These are phyloP conservation scores for Toxoplasma gondii DNA, from an alignment of 169 alveolate genomes.

Conservation along the genomic window DNA sequence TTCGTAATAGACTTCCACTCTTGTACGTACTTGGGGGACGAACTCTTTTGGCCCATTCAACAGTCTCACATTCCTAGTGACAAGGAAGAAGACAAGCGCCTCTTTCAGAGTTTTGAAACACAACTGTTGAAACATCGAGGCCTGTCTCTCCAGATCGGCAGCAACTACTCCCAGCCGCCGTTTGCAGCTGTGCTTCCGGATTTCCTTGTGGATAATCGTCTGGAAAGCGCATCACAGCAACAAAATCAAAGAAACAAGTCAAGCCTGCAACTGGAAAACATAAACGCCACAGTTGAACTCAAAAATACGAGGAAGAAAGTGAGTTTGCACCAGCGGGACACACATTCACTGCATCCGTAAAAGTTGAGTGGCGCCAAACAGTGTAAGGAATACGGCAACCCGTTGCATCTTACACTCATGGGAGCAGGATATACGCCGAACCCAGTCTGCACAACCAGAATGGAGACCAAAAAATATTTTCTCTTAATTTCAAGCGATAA, in stretches of 20 bases:
- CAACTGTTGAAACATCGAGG: neutral
- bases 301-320: too few species aligned
- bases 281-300: too few species aligned
- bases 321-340: too few species aligned
- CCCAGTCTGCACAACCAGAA: too few species aligned
- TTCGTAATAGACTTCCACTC: neutral
- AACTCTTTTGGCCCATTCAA: conserved; percentile 6
- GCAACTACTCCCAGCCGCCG: neutral
- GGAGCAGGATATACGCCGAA: too few species aligned
- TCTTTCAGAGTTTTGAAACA: neutral
- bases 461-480: too few species aligned
- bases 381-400: too few species aligned
- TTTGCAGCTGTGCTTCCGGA: neutral
- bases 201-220: conserved; percentile 5
- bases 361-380: too few species aligned
- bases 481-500: too few species aligned
- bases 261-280: too few species aligned
- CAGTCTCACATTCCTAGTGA: neutral
- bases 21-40: conserved; percentile 37
- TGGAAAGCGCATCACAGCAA: neutral
- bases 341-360: too few species aligned
- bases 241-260: neutral
- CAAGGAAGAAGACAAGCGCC: conserved; percentile 34
- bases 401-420: too few species aligned
- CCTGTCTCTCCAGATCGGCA: neutral